These are phyloP conservation scores for Endoconidiophora laricicola DNA, from an alignment of 2,329 filamentous ascomycete species.

Conservation along the genomic window DNA sequence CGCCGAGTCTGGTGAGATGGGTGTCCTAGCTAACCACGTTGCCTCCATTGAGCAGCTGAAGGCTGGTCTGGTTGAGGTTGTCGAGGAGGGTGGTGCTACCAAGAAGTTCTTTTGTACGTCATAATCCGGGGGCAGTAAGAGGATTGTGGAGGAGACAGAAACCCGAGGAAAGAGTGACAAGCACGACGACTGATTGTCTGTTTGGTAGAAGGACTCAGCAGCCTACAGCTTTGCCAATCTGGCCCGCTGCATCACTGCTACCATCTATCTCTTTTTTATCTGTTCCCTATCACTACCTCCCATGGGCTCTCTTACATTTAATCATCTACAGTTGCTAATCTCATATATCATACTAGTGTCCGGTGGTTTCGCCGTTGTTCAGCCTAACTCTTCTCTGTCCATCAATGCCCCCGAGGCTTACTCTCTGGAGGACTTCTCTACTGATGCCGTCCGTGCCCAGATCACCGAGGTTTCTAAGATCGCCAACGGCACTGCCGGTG, in stretches of 20 bases:
- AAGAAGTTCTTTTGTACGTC: slow-evolving; percentile 98
- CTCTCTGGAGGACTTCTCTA: slow-evolving; percentile 88
- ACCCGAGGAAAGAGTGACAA: background rate
- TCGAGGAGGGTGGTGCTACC: slow-evolving; percentile 75
- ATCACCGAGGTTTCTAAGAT: slow-evolving; percentile 94
- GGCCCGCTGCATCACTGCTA: background rate
- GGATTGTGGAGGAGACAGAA: background rate
- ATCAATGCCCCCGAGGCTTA: slow-evolving; percentile 97
- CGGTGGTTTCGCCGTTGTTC: slow-evolving; percentile 90
- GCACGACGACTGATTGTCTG: background rate
- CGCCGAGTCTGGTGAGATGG: slow-evolving; percentile 97
- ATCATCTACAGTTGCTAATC: background rate
- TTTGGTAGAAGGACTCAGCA: background rate
- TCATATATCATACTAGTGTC: slow-evolving; percentile 44
- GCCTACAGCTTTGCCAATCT: background rate
- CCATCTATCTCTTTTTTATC: background rate
- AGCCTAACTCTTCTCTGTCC: slow-evolving; percentile 86
- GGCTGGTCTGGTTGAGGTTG: slow-evolving; percentile 84
- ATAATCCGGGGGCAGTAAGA: slow-evolving; percentile 4
- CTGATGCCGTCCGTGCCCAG: slow-evolving; percentile 75
- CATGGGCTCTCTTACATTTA: background rate
- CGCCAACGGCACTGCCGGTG: slow-evolving; percentile 73
- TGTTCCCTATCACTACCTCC: background rate
- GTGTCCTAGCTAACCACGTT: slow-evolving; percentile 97
- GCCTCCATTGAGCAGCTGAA: slow-evolving; percentile 98